Conservation (phyloP, 306 rosid species). For the Prunus persica region Prunus_persica_NCBIv2 NC_034009.1:11620501-11621000, state of each 20-base stretch:
- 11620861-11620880: too few species aligned
- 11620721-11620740: not conserved
- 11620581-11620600: not conserved
- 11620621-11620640: too few species aligned
- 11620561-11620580: not conserved
- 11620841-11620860: too few species aligned
- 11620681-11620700: not conserved
- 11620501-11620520: not conserved
- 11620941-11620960: not conserved
- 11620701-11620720: not conserved
- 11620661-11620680: not conserved
- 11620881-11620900: not conserved
- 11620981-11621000: too few species aligned
- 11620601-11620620: too few species aligned
- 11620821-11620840: too few species aligned
- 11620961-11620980: not conserved
- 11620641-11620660: not conserved
- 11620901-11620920: too few species aligned
- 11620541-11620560: not conserved
- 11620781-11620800: too few species aligned
- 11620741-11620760: not conserved
- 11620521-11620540: conserved; percentile 15
- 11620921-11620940: not conserved
- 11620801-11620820: too few species aligned
- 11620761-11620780: too few species aligned